Base-by-base conservation (phyloP, 2,329 filamentous ascomycete genomes). In the Magnaporthiopsis rhizophila region DNA sequence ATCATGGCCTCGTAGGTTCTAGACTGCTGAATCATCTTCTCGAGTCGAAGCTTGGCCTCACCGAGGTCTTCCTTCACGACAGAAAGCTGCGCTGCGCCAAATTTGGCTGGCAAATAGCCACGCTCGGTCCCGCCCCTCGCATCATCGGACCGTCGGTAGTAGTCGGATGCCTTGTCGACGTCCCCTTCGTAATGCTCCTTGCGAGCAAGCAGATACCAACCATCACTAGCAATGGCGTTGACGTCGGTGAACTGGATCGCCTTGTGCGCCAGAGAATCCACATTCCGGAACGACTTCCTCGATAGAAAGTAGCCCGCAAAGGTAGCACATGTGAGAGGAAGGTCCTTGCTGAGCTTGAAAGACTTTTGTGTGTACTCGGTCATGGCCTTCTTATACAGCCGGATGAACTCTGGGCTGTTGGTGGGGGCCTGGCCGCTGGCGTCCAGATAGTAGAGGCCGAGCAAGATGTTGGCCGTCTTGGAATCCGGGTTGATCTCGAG, bases 161-260 rank as follows among this genome's bases (percentile, higher is more conserved):
- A 96, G 71, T 97, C 91, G 26, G 84, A 86, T 2, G 95, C 94
- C 65, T 87, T 88, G 26, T 88, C 82, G 8, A 86, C 77, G 65
- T 97, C 88, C 58, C 89, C 89, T 65, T 87, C 85, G 69, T 92
- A 91, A 73, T 99, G 95, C 68, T 94, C 91, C 74, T 96, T 97
- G 66, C 93, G 85, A 34, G 92, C 95, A 57, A 98, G 85, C 11
- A 98, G 79, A 76, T 97, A 99, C 93, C 94, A 98, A 50, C 95
- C 96, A 73, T 99, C 96, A 77, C 94, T 97, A 30, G 94, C 94
- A 74, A 98, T 92, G 3, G 93, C 91, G 74, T 97, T 97, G 69
- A 98, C 91, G 73, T 99, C 95, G 2, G 95, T 98, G 71, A 91
- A 89, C 72, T 97, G 92, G 67, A 99, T 97, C 8, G 95, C 93